Percentiles rank a stretch among this genome's conserved stretches.
Conservation (phyloP, 106 monocot genomes). For the Dioscorea dumetorum region DNA sequence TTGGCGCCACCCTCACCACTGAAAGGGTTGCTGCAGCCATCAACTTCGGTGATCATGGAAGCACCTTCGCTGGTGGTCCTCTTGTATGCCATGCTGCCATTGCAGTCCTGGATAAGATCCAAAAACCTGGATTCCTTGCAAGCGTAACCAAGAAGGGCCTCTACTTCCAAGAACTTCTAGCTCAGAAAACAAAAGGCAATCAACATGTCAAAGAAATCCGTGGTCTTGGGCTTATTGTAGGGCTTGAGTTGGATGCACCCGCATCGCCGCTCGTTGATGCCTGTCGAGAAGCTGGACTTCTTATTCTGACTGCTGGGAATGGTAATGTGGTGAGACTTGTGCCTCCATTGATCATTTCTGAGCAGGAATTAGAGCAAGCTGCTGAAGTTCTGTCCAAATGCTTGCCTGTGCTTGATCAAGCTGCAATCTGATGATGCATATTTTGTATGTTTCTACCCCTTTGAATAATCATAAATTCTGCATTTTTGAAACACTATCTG, state of each 20-base stretch:
- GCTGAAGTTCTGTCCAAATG: constrained; percentile 47
- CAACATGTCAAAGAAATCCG: constrained; percentile 66
- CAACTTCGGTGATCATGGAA: constrained; percentile 64
- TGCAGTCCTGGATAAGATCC: constrained; percentile 65
- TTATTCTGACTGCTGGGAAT: constrained; percentile 81
- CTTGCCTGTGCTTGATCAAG: constrained; percentile 51
- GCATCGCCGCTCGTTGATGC: constrained; percentile 60
- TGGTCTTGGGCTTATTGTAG: constrained; percentile 71
- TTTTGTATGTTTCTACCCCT: too few species aligned
- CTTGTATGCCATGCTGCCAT: constrained; percentile 72
- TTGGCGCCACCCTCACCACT: constrained; percentile 59
- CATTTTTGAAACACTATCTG: too few species aligned
- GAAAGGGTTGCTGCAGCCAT: constrained; percentile 63
- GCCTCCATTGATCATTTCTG: constrained; percentile 77
- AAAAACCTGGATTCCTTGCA: constrained; percentile 48
- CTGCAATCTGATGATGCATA: background rate
- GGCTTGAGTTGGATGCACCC: constrained; percentile 71
- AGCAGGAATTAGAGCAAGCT: constrained; percentile 61
- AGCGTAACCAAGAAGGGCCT: constrained; percentile 54
- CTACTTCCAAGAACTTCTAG: constrained; percentile 55
- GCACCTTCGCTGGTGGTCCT: constrained; percentile 79
- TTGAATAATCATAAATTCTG: too few species aligned
- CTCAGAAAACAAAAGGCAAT: constrained; percentile 33
- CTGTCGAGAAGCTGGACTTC: constrained; percentile 55
- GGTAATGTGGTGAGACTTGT: constrained; percentile 80